phyloP scores from a whole-genome alignment of 1,284 basidiomycete species.

The Xerocomus minutiporus region DNA sequence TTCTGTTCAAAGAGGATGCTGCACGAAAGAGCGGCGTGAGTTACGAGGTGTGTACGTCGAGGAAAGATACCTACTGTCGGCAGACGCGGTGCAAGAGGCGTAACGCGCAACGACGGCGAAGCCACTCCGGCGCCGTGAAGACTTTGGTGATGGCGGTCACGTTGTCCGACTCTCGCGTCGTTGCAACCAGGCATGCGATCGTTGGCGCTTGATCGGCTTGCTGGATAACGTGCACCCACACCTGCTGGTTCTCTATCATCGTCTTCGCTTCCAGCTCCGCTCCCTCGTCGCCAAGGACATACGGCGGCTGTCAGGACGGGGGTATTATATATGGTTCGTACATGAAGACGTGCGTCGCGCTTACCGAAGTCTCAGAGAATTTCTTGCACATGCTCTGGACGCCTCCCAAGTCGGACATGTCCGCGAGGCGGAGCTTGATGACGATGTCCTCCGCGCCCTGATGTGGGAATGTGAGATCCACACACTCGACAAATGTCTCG shows the following conservation, averaged over 20 bases:
- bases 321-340: background rate
- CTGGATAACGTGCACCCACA: conserved; percentile 58
- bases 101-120: conserved; percentile 41
- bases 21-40: background rate
- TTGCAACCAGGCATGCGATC: conserved; percentile 63
- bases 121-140: conserved; percentile 39
- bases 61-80: conserved; percentile 31
- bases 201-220: conserved; percentile 21
- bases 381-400: conserved; percentile 48
- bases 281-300: conserved; percentile 39
- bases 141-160: conserved; percentile 51
- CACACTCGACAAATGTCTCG: conserved; percentile 33
- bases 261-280: conserved; percentile 49
- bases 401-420: conserved; percentile 36
- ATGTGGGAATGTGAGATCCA: conserved; percentile 15
- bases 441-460: conserved; percentile 14
- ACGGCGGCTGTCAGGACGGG: conserved; percentile 44
- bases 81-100: conserved; percentile 43
- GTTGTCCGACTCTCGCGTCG: conserved; percentile 39
- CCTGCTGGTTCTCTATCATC: conserved; percentile 44
- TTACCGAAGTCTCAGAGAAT: conserved; percentile 57
- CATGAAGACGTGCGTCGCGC: conserved; percentile 22
- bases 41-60: background rate
- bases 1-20: background rate
- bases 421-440: conserved; percentile 44